phyloP scores from a whole-genome alignment of 2,329 filamentous ascomycete species.

The Trichoderma breve region DNA sequence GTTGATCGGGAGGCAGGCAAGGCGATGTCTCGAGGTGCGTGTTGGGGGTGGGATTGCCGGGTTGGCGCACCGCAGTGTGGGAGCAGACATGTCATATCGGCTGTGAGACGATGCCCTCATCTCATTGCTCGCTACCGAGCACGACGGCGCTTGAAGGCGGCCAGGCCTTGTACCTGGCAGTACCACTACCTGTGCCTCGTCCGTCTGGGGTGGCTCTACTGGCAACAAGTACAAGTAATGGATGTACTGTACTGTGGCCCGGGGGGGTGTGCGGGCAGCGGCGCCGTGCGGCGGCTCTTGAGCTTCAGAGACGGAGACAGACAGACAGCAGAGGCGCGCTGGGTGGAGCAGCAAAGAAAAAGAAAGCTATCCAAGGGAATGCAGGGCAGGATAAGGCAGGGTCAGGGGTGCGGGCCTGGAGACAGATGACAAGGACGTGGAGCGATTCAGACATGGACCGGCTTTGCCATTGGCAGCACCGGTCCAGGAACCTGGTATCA shows the following conservation, averaged over 20 bases:
- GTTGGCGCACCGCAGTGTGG: conserved; percentile 21
- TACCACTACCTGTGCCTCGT: background rate
- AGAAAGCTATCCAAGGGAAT: conserved; percentile 4
- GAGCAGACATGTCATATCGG: conserved; percentile 39
- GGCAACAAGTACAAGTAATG: background rate
- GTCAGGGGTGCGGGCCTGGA: background rate
- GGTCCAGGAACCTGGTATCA: conserved; percentile 19
- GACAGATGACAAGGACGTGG: conserved; percentile 5
- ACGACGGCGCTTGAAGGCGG: background rate
- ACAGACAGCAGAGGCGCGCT: background rate
- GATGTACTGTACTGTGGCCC: background rate
- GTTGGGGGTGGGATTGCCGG: conserved; percentile 21
- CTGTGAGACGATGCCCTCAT: conserved; percentile 29
- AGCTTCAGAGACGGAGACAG: background rate
- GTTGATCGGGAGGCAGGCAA: conserved; percentile 31
- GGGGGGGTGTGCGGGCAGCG: conserved; percentile 13
- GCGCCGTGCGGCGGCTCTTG: conserved; percentile 11
- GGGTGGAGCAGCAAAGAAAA: conserved; percentile 4
- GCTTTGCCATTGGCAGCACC: conserved; percentile 11
- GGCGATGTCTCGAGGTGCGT: conserved; percentile 26
- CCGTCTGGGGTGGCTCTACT: background rate
- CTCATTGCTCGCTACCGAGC: conserved; percentile 1
- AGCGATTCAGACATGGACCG: conserved; percentile 5
- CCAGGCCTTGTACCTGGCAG: background rate
- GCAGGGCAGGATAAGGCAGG: conserved; percentile 3